Evolutionary conservation across 1,284 basidiomycete genomes (phyloP), one percentile per base, ranked within the genome.

Genomic region (Rhodotorula sp.): DNA sequence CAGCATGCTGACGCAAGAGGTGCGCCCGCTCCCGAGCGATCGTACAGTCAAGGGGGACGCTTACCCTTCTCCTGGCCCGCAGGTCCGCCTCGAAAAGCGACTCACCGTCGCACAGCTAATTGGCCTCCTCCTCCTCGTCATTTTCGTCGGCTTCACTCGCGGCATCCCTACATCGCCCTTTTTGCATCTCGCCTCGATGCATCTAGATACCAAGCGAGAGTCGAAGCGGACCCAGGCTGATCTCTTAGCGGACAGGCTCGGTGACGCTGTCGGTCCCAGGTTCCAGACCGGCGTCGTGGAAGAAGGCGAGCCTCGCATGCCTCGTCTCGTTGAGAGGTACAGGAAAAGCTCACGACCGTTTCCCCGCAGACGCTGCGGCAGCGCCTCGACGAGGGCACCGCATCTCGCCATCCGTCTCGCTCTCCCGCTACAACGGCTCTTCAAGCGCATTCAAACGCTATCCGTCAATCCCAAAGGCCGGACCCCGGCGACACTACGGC

Each of bases 91-190:
- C 49, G 92, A 94, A 80, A 92, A 92, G 77, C 86, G 90, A 3
- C 84, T 94, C 1, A 87, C 91, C 4, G 87, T 94, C 48, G 89
- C 89, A 0, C 92, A 94, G 77, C 83, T 94, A 0, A 86, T 89
- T 76, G 84, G 92, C 13, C 83, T 94, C 2, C 83, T 93, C 3
- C 85, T 86, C 0, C 87, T 94, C 2, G 84, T 94, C 34, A 83
- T 93, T 17, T 92, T 94, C 79, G 88, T 94, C 80, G 87, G 87
- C 11, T 82, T 94, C 62, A 94, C 92, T 4, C 86, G 92, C 11
- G 90, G 91, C 1, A 89, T 89, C 0, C 81, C 76, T 2, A 76
- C 68, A 0, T 67, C 72, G 4, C 76, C 76, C 0, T 71, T 77
- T 62, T 52, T 76, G 1, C 71, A 73, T 20, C 48, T 74, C 55